phyloP scores from a whole-genome alignment of 192 early-diverging fungal species.

The Glomus cerebriforme region DNA sequence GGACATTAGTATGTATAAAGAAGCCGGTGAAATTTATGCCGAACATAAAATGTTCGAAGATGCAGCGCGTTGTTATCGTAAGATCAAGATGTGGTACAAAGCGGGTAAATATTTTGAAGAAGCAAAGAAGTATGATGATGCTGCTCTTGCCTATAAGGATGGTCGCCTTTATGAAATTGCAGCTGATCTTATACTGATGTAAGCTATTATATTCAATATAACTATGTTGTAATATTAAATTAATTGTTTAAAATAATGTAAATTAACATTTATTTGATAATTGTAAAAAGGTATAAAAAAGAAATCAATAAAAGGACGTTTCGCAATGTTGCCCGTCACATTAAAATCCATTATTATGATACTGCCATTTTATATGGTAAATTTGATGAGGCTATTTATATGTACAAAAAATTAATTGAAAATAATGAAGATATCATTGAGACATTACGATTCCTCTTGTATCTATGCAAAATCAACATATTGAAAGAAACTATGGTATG shows the following conservation, averaged over 20 bases:
- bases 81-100: not conserved
- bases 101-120: conserved; percentile 15
- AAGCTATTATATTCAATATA: not conserved
- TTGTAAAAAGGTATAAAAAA: conserved; percentile 4
- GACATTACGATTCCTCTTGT: not conserved
- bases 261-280: not conserved
- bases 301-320: conserved; percentile 3
- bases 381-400: not conserved
- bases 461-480: conserved; percentile 20
- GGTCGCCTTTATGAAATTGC: not conserved
- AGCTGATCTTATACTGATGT: conserved; percentile 12
- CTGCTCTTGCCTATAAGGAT: conserved; percentile 13
- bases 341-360: not conserved
- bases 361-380: not conserved
- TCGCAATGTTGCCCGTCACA: not conserved
- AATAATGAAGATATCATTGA: not conserved
- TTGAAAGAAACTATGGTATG: not conserved
- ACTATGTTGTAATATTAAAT: too few relatives aligned
- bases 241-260: not conserved
- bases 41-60: not conserved
- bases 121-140: conserved; percentile 25
- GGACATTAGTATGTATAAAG: conserved; percentile 3
- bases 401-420: not conserved
- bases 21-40: not conserved
- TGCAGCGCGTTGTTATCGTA: conserved; percentile 4